phyloP scores from a whole-genome alignment of 2,329 filamentous ascomycete species.

The Knufia petricola region DNA sequence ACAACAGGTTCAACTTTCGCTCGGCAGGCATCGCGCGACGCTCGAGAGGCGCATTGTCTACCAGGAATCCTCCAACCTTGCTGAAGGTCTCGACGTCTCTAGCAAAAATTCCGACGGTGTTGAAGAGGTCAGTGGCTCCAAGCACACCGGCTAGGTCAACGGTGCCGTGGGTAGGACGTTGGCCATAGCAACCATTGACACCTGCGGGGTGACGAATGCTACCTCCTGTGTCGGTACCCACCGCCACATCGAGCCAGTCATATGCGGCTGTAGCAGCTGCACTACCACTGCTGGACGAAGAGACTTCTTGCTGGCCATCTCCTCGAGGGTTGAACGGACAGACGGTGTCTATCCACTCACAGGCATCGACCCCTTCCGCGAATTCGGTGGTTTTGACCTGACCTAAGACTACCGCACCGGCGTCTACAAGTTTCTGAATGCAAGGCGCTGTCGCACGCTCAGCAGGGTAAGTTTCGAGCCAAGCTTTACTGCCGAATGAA shows the following conservation, averaged over 20 bases:
- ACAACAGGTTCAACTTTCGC: constrained; percentile 19
- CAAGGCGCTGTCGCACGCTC: constrained; percentile 14
- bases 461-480: constrained; percentile 12
- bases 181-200: constrained; percentile 37
- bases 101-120: constrained; percentile 27
- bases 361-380: constrained; percentile 16
- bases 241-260: constrained; percentile 27
- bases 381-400: constrained; percentile 20
- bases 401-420: constrained; percentile 18
- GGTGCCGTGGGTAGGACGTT: constrained; percentile 38
- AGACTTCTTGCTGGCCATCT: constrained; percentile 28
- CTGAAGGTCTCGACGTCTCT: constrained; percentile 21
- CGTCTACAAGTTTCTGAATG: constrained; percentile 17
- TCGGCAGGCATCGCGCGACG: background rate
- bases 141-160: constrained; percentile 41
- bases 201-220: constrained; percentile 40
- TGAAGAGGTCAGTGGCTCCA: constrained; percentile 26
- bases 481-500: constrained; percentile 16
- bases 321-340: constrained; percentile 32
- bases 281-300: constrained; percentile 23
- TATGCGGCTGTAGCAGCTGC: constrained; percentile 27
- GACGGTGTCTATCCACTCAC: constrained; percentile 28
- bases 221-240: constrained; percentile 30
- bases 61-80: constrained; percentile 14
- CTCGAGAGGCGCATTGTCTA: constrained; percentile 6